Base-by-base conservation (phyloP, 164 flowering plant genomes). In the Cinnamomum chago region DNA sequence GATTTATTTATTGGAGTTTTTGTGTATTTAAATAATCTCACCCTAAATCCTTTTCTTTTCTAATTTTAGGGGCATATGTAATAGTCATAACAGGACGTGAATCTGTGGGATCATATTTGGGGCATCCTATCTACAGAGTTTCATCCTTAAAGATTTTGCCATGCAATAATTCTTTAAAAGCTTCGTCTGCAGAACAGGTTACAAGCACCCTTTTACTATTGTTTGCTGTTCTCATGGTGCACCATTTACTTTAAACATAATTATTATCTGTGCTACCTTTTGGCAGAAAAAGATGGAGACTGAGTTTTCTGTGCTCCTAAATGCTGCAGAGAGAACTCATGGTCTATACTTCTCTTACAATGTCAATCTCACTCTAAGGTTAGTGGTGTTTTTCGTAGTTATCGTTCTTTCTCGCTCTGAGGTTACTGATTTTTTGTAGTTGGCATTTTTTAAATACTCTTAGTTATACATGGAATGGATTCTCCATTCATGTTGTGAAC, bases 331-430 rank as follows among this genome's bases (percentile, higher is more conserved):
- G 84, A 87, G 77, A 82, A 88, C 94, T 66, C 76, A 86, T 79
- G 99, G 99, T 74, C 84, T 96, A 33, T 94, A 84, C 83, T 92
- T 94, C 81, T 96, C 99, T 14, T 94, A 96, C 80, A 93, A 96
- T 47, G 83, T 80, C 76, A 94, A 96, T 80, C 84, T 96, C 72
- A 94, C 98, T 28, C 83, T 94, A 72, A 89, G 95, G 99, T 96
- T 72, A 80, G 67, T 67, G 13, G 35, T 15, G 20, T 65, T 62
- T 62, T 33, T n/a, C 12, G 18, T 62, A 25, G 18, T 72, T 64
- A 35, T 5, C 28, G 9, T 23, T 72, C 23, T 58, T 62, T 70
- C 60, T 55, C 52, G 7, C 60, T 55, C 3, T 55, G 47, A 40
- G 47, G 47, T 5, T 40, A 40, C 47, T 40, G 47, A 5, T 40